Evolutionary conservation across 2,329 filamentous ascomycete species (phyloP).

Genomic region (Clarireedia paspali): DNA sequence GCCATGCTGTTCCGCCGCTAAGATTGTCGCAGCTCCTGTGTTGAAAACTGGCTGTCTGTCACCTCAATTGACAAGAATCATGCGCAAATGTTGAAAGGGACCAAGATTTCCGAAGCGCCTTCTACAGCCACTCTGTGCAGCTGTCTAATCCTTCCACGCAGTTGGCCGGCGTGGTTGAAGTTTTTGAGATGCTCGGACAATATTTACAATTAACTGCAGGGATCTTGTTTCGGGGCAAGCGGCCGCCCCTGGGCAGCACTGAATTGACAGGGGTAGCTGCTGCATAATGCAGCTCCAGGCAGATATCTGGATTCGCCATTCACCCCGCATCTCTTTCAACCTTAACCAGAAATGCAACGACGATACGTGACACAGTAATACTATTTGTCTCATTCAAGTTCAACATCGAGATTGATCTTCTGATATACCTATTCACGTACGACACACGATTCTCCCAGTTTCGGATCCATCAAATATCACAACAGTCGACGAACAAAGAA

Average conservation of each 20-base stretch:
- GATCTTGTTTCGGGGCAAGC: not conserved
- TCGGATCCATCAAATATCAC: too few relatives aligned
- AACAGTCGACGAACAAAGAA: not conserved
- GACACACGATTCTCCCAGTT: too few relatives aligned
- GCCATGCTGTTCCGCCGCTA: not conserved
- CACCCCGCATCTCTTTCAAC: not conserved
- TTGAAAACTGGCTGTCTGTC: too few relatives aligned
- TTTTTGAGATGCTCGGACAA: not conserved
- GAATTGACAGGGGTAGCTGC: not conserved
- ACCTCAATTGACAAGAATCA: too few relatives aligned
- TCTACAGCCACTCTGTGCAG: too few relatives aligned
- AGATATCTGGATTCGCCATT: slow-evolving; percentile 6
- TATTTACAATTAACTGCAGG: not conserved
- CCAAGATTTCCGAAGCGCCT: too few relatives aligned
- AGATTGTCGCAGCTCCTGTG: too few relatives aligned
- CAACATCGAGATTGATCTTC: not conserved
- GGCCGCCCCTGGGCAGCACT: slow-evolving; percentile 3
- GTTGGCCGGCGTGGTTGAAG: too few relatives aligned
- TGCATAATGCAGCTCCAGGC: not conserved
- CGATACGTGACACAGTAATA: not conserved
- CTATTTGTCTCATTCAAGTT: not conserved
- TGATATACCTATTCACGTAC: too few relatives aligned
- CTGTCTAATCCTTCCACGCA: too few relatives aligned
- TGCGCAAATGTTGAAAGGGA: too few relatives aligned
- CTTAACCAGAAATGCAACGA: too few relatives aligned